Conservation (phyloP, 139 green algal genomes). For the Klebsormidium nitens region DNA sequence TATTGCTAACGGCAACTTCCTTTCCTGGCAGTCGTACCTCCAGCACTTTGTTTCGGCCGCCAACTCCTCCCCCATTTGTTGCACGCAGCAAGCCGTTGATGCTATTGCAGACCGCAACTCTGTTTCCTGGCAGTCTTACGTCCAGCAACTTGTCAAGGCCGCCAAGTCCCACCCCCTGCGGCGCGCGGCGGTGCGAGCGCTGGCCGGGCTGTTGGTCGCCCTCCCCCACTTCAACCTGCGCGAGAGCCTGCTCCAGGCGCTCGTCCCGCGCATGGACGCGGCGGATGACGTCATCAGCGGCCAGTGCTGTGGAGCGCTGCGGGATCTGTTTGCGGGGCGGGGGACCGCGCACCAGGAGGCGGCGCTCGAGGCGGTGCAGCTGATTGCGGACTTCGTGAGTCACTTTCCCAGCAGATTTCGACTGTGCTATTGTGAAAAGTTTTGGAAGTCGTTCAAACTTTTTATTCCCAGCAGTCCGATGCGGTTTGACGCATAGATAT, state of each 20-base stretch:
- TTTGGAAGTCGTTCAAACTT: no score
- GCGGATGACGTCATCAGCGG: slow-evolving; percentile 37
- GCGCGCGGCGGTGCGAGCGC: slow-evolving; percentile 64
- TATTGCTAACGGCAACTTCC: no score
- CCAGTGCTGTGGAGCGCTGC: slow-evolving; percentile 23
- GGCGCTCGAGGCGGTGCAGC: slow-evolving; percentile 68
- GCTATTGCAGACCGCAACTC: no score
- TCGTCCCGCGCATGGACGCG: slow-evolving; percentile 63
- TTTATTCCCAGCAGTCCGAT: no score
- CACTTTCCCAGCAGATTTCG: no score
- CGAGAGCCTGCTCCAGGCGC: slow-evolving; percentile 43
- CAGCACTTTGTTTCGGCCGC: no score
- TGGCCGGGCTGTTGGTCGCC: slow-evolving; percentile 60
- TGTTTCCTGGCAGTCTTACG: slow-evolving; percentile 28
- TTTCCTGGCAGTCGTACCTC: no score
- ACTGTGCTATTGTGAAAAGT: no score
- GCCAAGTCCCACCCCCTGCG: slow-evolving; percentile 16
- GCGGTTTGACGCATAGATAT: no score
- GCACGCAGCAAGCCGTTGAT: no score
- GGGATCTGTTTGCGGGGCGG: slow-evolving; percentile 19
- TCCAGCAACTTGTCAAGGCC: slow-evolving; percentile 21
- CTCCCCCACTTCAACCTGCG: slow-evolving; percentile 84
- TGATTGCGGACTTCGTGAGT: slow-evolving; percentile 82
- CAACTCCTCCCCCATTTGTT: no score
- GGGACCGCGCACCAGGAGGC: slow-evolving; percentile 29